Conservation (phyloP, 257 asterid species). For the Thymus quinquecostatus region DNA sequence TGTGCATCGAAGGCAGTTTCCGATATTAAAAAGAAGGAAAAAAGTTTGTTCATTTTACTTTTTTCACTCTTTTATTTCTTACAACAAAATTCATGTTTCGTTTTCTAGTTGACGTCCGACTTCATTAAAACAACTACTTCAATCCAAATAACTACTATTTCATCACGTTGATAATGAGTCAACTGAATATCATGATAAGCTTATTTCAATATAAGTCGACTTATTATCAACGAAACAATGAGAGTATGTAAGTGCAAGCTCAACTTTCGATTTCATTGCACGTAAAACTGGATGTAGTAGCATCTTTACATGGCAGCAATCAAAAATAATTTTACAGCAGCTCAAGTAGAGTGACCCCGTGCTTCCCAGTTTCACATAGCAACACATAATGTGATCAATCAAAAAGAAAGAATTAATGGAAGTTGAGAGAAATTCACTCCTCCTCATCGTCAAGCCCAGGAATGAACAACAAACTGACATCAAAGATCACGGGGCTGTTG, state of each 20-base stretch:
- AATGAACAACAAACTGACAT: constrained; percentile 88
- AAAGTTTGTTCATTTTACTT: too few relatives aligned
- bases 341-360: constrained; percentile 6
- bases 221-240: too few relatives aligned
- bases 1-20: too few relatives aligned
- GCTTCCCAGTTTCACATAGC: not conserved
- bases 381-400: constrained; percentile 19
- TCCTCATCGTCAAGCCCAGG: constrained; percentile 75
- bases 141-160: too few relatives aligned
- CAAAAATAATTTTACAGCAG: constrained; percentile 4
- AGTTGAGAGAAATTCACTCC: constrained; percentile 39
- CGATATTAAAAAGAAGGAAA: too few relatives aligned
- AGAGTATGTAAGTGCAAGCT: not conserved
- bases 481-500: constrained; percentile 81
- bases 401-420: constrained; percentile 40
- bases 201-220: too few relatives aligned
- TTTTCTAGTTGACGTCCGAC: too few relatives aligned
- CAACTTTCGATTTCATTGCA: not conserved
- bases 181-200: too few relatives aligned
- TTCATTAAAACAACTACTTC: too few relatives aligned
- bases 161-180: too few relatives aligned
- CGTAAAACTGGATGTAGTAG: not conserved
- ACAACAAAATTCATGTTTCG: too few relatives aligned
- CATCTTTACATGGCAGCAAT: constrained; percentile 4
- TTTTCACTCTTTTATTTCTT: too few relatives aligned